Conservation (phyloP, 106 monocot species). For the Dendrobium huoshanense region DNA sequence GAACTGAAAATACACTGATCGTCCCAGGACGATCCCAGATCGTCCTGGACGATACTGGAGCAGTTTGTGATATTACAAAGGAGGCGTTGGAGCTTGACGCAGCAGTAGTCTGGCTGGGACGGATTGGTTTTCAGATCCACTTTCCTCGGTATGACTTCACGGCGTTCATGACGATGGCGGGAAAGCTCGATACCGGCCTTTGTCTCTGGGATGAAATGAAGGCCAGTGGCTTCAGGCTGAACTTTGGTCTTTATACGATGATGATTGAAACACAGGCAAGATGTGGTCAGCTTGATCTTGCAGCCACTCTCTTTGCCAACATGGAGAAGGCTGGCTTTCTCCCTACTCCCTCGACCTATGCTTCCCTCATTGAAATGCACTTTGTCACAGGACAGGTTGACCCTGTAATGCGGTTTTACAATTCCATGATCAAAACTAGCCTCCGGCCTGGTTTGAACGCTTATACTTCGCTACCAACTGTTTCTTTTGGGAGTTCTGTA, state of each 20-base stretch:
- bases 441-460: slow-evolving; percentile 66
- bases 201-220: too few relatives aligned
- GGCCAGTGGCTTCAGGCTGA: slow-evolving; percentile 56
- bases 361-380: slow-evolving; percentile 74
- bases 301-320: slow-evolving; percentile 54
- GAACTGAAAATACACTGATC: too few relatives aligned
- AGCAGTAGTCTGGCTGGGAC: too few relatives aligned
- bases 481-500: too few relatives aligned
- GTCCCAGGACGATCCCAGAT: too few relatives aligned
- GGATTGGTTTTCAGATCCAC: too few relatives aligned
- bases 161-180: slow-evolving; percentile 77
- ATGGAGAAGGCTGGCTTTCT: slow-evolving; percentile 96
- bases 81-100: too few relatives aligned
- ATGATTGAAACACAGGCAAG: slow-evolving; percentile 84
- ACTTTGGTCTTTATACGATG: slow-evolving; percentile 76
- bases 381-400: slow-evolving; percentile 63
- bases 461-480: slow-evolving; percentile 45
- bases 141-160: too few relatives aligned
- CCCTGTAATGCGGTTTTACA: slow-evolving; percentile 64
- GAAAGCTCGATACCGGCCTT: slow-evolving; percentile 75
- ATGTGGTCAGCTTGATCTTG: slow-evolving; percentile 62
- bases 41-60: too few relatives aligned
- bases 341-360: slow-evolving; percentile 70
- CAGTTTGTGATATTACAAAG: too few relatives aligned
- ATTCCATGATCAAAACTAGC: slow-evolving; percentile 72